Percentiles rank a stretch among this genome's conserved stretches.
phyloP scores from a whole-genome alignment of 148 eudicot species.

The Bassia scoparia region DNA sequence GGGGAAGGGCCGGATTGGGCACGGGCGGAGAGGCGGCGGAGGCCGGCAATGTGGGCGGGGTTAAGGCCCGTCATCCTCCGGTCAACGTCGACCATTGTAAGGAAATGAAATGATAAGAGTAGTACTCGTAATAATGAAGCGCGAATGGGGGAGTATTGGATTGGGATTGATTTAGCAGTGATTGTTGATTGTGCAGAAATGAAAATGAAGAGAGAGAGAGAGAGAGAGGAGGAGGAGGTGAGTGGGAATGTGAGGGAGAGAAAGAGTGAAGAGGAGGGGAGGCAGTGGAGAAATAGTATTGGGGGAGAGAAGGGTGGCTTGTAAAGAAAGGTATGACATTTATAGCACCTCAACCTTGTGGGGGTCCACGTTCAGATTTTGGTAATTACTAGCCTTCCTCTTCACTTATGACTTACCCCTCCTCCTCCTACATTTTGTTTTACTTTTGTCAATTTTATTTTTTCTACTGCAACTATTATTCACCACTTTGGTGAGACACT shows the following conservation, averaged over 20 bases:
- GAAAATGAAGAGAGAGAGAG: neutral
- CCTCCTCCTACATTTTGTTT: neutral
- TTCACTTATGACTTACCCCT: slow-evolving; percentile 3
- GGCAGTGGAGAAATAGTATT: neutral
- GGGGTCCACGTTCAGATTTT: slow-evolving; percentile 37
- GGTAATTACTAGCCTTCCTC: neutral
- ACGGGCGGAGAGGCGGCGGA: slow-evolving; percentile 89
- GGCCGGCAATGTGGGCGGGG: slow-evolving; percentile 82
- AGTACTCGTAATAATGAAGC: too few relatives aligned
- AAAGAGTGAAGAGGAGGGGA: neutral
- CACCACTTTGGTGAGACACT: too few relatives aligned
- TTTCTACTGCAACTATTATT: too few relatives aligned
- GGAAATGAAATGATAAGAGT: too few relatives aligned
- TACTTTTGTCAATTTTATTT: too few relatives aligned
- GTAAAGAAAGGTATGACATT: slow-evolving; percentile 20
- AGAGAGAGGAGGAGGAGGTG: neutral
- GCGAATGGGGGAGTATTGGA: neutral
- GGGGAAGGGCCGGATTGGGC: slow-evolving; percentile 57
- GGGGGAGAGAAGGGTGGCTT: slow-evolving; percentile 19
- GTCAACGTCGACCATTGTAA: slow-evolving; percentile 81
- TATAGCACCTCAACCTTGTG: slow-evolving; percentile 28
- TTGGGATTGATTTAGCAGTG: neutral
- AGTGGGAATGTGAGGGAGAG: neutral
- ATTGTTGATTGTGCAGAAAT: neutral
- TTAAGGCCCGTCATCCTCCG: slow-evolving; percentile 73